Percentiles rank a stretch among this genome's conserved stretches.
These are phyloP conservation scores for Galium porrigens DNA, from an alignment of 305 asterid species.

Conservation along the genomic window DNA sequence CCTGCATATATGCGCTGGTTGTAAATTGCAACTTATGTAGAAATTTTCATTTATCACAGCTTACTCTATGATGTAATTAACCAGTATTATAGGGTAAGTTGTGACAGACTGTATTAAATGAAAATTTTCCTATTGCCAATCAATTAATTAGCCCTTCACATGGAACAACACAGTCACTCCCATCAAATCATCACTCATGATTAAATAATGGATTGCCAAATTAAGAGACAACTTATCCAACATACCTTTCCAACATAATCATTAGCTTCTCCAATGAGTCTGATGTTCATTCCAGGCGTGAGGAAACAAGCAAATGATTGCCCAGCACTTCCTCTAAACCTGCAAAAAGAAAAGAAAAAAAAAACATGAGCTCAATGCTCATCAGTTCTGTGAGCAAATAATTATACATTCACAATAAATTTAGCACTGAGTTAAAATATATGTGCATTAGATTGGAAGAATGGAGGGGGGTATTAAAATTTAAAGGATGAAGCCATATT, in stretches of 20 bases:
- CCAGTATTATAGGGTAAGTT: background rate
- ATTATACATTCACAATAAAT: background rate
- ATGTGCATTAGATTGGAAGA: background rate
- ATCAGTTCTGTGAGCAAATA: background rate
- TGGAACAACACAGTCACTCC: background rate
- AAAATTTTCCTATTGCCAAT: background rate
- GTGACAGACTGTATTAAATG: background rate
- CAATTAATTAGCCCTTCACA: background rate
- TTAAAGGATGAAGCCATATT: constrained; percentile 5
- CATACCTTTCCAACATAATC: constrained; percentile 93
- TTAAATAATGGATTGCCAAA: background rate
- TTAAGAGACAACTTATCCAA: background rate
- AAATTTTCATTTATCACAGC: background rate
- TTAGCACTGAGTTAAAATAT: background rate
- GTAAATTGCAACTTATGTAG: constrained; percentile 5
- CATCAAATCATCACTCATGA: background rate
- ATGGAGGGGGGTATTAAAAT: background rate
- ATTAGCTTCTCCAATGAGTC: constrained; percentile 83
- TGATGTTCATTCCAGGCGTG: constrained; percentile 95
- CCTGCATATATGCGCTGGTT: constrained; percentile 27
- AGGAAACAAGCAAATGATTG: constrained; percentile 84
- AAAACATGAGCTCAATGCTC: constrained; percentile 1
- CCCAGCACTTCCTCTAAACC: constrained; percentile 94
- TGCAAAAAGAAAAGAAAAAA: constrained; percentile 18
- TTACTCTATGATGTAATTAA: background rate